Base-by-base conservation (phyloP, 2,329 filamentous ascomycete genomes). In the Lasiodiplodia theobromae region DNA sequence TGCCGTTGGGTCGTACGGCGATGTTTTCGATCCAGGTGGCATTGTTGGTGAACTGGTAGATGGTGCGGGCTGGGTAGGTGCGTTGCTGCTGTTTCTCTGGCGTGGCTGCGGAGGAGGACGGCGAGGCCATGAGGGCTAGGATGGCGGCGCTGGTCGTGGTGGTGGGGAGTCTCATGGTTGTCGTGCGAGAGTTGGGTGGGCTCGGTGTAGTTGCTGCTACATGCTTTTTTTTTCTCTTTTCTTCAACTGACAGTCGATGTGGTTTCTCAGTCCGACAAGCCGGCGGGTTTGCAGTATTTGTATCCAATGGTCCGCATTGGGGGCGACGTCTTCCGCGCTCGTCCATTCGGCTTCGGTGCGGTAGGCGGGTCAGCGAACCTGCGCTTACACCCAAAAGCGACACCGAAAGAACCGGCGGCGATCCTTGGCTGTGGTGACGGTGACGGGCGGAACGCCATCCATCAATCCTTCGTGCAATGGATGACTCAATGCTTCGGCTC, bases 21-120 rank as follows among this genome's bases (percentile, higher is more conserved):
- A 82, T 71, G 66, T 82, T 82, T 68, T 82, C 81, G 44, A 77
- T 67, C 74, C 73, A 77, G 31, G 73, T 75, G 44, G 74, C 74
- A 31, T 40, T 21, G 44, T 47, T n/a, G 10, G 72, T 54, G 62
- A 77, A 77, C 54, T 75, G 68, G 57, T 76, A 70, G 40, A 77
- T 18, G n/a, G 44, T n/a, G 44, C 44, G 44, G 44, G n/a, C 44
- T 8, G 18, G 40, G 16, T 47, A n/a, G 40, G 14, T 6, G 40
- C 14, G 38, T 1, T 44, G 40, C 18, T 44, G 40, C 18, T 44
- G 40, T 7, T 18, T 16, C 16, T 47, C 38, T 40, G 14, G 38
- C 4, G 38, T 12, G 14, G 40, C 40, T 14, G 38, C 38, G 38
- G 38, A 5, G 5, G 38, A 44, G 16, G 38, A 44, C 4, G 38